Evolutionary conservation across 2,329 filamentous ascomycete species (phyloP).

Genomic region (Pseudogymnoascus sp.): DNA sequence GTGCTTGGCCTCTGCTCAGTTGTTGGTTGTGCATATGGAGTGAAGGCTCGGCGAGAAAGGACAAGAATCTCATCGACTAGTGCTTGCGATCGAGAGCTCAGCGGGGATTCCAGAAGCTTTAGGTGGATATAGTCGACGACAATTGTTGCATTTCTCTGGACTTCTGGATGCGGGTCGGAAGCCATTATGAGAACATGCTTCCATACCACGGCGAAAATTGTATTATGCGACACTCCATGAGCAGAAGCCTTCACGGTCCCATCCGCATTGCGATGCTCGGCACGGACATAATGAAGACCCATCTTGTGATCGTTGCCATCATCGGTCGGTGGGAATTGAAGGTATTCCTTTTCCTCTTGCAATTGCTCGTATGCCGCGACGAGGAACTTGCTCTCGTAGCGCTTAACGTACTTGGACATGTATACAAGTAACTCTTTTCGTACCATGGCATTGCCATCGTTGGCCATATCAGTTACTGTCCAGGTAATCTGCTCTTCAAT

Average conservation of each 20-base stretch:
- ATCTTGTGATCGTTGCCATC: constrained; percentile 55
- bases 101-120: constrained; percentile 67
- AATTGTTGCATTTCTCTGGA: constrained; percentile 76
- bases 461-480: constrained; percentile 83
- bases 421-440: constrained; percentile 90
- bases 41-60: constrained; percentile 42
- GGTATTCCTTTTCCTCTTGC: constrained; percentile 70
- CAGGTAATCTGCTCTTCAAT: constrained; percentile 88
- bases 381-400: constrained; percentile 87
- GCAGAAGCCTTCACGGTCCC: constrained; percentile 51
- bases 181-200: constrained; percentile 86
- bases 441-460: constrained; percentile 90
- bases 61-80: constrained; percentile 68
- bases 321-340: constrained; percentile 49
- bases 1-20: constrained; percentile 27
- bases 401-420: constrained; percentile 81
- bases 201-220: constrained; percentile 90
- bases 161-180: constrained; percentile 90
- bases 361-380: constrained; percentile 90
- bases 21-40: constrained; percentile 27
- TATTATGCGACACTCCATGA: constrained; percentile 70
- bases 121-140: constrained; percentile 82
- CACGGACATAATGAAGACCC: constrained; percentile 56
- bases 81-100: constrained; percentile 63
- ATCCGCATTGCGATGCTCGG: constrained; percentile 50